Conservation (phyloP, 352 stramenopile species). For the Halophytophthora polymorphica region DNA sequence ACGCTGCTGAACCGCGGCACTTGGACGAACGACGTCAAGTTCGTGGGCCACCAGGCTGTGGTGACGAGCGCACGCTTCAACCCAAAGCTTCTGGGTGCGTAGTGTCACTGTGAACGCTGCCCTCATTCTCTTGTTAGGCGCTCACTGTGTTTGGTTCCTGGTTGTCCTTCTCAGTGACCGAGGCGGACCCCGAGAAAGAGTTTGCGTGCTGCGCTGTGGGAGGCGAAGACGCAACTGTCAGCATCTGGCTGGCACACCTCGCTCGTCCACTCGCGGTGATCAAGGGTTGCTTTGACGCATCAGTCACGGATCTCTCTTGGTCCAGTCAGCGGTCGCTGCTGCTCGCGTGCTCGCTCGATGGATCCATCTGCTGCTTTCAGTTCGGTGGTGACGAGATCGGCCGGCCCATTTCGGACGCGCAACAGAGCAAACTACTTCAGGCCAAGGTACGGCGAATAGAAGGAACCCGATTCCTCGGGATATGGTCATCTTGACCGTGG, state of each 20-base stretch:
- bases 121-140: neutral
- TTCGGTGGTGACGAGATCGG: conserved; percentile 67
- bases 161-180: conserved; percentile 34
- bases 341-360: conserved; percentile 74
- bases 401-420: conserved; percentile 56
- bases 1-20: conserved; percentile 70
- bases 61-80: conserved; percentile 85
- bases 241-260: conserved; percentile 81
- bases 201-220: conserved; percentile 84
- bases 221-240: conserved; percentile 80
- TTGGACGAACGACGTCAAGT: conserved; percentile 85
- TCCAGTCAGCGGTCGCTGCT: conserved; percentile 53
- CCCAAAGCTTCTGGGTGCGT: conserved; percentile 66
- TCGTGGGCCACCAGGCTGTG: conserved; percentile 77
- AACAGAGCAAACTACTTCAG: conserved; percentile 81
- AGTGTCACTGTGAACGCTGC: neutral
- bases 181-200: conserved; percentile 61
- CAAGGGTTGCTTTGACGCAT: conserved; percentile 82
- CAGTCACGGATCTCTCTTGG: conserved; percentile 82
- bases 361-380: conserved; percentile 82
- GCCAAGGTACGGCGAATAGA: conserved; percentile 55
- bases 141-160: conserved; percentile 7
- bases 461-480: too few species aligned
- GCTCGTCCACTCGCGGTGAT: conserved; percentile 72
- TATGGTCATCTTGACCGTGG: too few species aligned